Evolutionary conservation across 257 asterid species (phyloP).

Genomic region (Oldenlandia corymbosa): DNA sequence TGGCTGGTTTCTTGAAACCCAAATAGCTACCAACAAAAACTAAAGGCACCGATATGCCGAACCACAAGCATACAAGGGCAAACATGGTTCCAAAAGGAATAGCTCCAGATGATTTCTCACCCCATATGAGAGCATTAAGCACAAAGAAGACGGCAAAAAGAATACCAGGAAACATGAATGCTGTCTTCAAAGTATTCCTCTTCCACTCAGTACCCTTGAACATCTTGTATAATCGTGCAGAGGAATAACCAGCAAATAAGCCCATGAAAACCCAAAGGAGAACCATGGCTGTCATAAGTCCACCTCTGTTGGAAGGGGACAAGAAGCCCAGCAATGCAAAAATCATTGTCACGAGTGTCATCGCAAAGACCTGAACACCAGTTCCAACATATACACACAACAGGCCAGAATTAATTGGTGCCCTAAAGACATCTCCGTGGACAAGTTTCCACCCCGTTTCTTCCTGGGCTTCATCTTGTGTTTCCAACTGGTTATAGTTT

Average conservation of each 20-base stretch:
- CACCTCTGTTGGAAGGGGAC: constrained; percentile 88
- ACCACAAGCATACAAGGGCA: constrained; percentile 82
- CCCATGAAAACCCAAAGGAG: constrained; percentile 94
- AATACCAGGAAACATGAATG: constrained; percentile 84
- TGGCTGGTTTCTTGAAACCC: constrained; percentile 68
- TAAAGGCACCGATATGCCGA: constrained; percentile 79
- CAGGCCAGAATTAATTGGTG: constrained; percentile 62
- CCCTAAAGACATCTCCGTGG: constrained; percentile 78
- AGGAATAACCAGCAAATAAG: constrained; percentile 72
- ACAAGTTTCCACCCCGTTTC: constrained; percentile 95
- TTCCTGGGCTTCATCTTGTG: constrained; percentile 92
- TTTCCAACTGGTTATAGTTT: constrained; percentile 78
- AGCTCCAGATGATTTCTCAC: constrained; percentile 85
- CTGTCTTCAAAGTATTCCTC: constrained; percentile 71
- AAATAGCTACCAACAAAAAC: constrained; percentile 80
- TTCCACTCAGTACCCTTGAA: constrained; percentile 84
- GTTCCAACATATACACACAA: constrained; percentile 81
- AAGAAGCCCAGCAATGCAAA: constrained; percentile 78
- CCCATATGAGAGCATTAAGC: constrained; percentile 77
- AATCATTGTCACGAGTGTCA: constrained; percentile 87
- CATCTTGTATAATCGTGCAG: constrained; percentile 75
- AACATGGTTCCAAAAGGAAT: constrained; percentile 82
- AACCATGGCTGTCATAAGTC: constrained; percentile 93
- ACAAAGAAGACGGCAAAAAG: constrained; percentile 66
- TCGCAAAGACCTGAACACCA: constrained; percentile 70